A percentile compares a stretch with the other conserved stretches of the same genome.
phyloP scores from a whole-genome alignment of 768 basidiomycete species.

The Calvatia gigantea region DNA sequence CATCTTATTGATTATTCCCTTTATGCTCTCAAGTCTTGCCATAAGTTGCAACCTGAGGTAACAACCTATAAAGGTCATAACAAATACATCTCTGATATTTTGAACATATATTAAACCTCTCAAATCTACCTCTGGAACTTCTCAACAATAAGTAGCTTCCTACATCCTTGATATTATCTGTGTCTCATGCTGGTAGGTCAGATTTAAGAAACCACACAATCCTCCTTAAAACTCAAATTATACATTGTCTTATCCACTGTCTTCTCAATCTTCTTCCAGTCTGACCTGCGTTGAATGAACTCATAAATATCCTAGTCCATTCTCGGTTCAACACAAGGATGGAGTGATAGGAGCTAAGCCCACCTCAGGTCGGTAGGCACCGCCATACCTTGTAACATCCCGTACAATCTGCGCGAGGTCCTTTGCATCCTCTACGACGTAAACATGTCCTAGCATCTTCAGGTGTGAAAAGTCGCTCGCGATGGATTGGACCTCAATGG shows the following conservation, averaged over 20 bases:
- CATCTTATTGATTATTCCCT: too few relatives aligned
- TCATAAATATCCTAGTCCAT: conserved; percentile 82
- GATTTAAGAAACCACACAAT: conserved; percentile 65
- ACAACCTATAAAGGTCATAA: too few relatives aligned
- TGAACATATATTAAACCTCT: too few relatives aligned
- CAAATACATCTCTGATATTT: too few relatives aligned
- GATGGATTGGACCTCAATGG: conserved; percentile 63
- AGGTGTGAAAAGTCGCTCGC: conserved; percentile 88
- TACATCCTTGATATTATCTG: too few relatives aligned
- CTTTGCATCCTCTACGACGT: conserved; percentile 92
- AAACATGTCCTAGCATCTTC: conserved; percentile 97
- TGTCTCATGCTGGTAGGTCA: too few relatives aligned
- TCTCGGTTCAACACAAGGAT: background rate
- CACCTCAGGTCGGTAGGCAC: conserved; percentile 92
- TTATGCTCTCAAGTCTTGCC: too few relatives aligned
- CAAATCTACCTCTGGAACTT: too few relatives aligned
- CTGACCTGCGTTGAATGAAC: conserved; percentile 89
- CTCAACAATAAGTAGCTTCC: too few relatives aligned
- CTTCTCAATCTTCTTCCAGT: conserved; percentile 99
- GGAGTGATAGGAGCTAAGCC: conserved; percentile 12
- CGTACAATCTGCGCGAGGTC: conserved; percentile 95
- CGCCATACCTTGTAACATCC: conserved; percentile 94
- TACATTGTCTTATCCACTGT: conserved; percentile 95
- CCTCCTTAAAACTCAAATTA: conserved; percentile 89
- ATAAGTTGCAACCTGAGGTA: too few relatives aligned